Conservation (phyloP, 768 basidiomycete species). For the Candolleomyces eurysporus region DNA sequence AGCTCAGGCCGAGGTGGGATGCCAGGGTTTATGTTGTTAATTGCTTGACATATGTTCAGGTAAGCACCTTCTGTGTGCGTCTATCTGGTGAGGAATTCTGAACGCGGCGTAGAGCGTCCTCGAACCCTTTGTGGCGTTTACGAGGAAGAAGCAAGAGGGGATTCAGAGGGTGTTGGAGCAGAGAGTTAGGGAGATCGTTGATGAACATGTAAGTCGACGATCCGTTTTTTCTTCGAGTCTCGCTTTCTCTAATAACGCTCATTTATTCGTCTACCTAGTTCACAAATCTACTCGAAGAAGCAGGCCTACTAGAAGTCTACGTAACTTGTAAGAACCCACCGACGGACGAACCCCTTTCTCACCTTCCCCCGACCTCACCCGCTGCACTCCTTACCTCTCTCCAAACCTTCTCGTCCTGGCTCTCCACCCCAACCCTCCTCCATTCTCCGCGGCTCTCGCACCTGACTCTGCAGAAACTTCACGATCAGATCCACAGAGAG, state of each 20-base stretch:
- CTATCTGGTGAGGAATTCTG: not conserved
- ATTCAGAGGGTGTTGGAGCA: constrained; percentile 62
- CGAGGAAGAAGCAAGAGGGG: constrained; percentile 51
- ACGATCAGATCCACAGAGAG: constrained; percentile 69
- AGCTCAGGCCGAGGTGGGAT: constrained; percentile 68
- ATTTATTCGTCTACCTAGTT: constrained; percentile 33
- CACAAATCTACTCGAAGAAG: constrained; percentile 48
- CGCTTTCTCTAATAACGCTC: not conserved
- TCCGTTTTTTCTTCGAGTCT: constrained; percentile 23
- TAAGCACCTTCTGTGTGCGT: constrained; percentile 27
- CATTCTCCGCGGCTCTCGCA: constrained; percentile 77
- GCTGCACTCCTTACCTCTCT: constrained; percentile 61
- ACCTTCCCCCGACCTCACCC: constrained; percentile 63
- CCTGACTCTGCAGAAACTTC: constrained; percentile 65
- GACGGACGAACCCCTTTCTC: constrained; percentile 68
- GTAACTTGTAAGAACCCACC: constrained; percentile 40
- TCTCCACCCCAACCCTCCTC: constrained; percentile 77
- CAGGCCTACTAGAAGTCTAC: constrained; percentile 49
- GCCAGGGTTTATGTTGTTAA: constrained; percentile 81
- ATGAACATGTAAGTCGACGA: constrained; percentile 65
- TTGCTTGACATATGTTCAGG: constrained; percentile 80
- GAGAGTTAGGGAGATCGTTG: constrained; percentile 61
- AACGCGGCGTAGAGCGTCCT: constrained; percentile 50
- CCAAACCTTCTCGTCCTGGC: constrained; percentile 76
- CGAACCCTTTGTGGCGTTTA: constrained; percentile 62